phyloP scores from a whole-genome alignment of 2,329 filamentous ascomycete genomes.

The Aspergillus pseudoglaucus region DNA sequence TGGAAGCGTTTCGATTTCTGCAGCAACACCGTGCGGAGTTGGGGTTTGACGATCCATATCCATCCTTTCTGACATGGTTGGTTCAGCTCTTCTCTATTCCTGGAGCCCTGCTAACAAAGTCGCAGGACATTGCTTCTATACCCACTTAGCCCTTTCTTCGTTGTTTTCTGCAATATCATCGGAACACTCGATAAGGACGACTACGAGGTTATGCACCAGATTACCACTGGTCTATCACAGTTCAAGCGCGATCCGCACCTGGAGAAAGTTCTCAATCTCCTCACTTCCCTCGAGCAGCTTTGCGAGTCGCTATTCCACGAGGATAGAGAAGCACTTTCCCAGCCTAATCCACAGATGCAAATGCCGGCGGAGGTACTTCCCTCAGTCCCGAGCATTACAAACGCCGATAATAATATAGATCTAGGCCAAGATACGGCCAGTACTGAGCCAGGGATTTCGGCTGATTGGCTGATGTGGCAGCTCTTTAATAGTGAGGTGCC shows the following conservation, averaged over 20 bases:
- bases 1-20: conserved; percentile 9
- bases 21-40: conserved; percentile 5
- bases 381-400: neutral
- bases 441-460: neutral
- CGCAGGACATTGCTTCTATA: conserved; percentile 6
- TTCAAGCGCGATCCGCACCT: neutral
- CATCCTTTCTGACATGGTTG: conserved; percentile 6
- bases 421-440: neutral
- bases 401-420: too few species aligned
- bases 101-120: neutral
- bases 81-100: neutral
- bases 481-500: conserved; percentile 8
- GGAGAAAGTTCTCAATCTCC: neutral
- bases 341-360: neutral
- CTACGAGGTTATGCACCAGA: conserved; percentile 1
- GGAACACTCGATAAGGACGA: conserved; percentile 2
- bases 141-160: conserved; percentile 7
- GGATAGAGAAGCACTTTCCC: neutral
- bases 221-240: neutral
- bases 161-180: conserved; percentile 8
- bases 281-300: neutral
- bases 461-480: conserved; percentile 8
- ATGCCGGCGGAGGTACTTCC: neutral
- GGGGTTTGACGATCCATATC: conserved; percentile 10
- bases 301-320: neutral